Evolutionary conservation across 768 basidiomycete species (phyloP).

Genomic region (Russula ochroleuca): DNA sequence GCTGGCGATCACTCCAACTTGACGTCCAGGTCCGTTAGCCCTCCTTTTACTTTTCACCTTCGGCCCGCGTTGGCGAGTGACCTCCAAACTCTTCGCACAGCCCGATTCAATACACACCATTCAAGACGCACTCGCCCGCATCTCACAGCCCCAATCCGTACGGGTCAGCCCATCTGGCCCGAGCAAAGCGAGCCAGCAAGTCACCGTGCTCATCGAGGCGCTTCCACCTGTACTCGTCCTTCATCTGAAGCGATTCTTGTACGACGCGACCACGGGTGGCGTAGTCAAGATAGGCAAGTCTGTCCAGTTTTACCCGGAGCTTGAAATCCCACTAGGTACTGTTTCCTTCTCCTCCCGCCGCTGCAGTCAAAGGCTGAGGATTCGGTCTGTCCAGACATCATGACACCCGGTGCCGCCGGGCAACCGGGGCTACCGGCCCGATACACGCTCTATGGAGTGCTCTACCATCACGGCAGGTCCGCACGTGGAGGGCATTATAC

Average conservation of each 20-base stretch:
- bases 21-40: too few species aligned
- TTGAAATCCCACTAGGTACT: conserved; percentile 70
- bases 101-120: too few species aligned
- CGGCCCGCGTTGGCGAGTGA: neutral
- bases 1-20: conserved; percentile 87
- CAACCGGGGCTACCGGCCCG: conserved; percentile 54
- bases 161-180: conserved; percentile 50
- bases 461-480: conserved; percentile 90
- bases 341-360: neutral
- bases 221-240: conserved; percentile 81
- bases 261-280: conserved; percentile 67
- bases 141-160: conserved; percentile 76
- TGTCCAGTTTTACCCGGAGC: conserved; percentile 67
- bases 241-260: conserved; percentile 88
- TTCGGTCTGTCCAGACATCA: neutral
- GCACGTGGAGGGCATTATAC: conserved; percentile 96
- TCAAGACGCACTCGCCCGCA: conserved; percentile 77
- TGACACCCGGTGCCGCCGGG: conserved; percentile 30
- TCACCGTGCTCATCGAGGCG: conserved; percentile 61
- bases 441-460: conserved; percentile 82
- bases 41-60: neutral
- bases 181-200: conserved; percentile 67
- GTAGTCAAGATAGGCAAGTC: conserved; percentile 85
- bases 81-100: neutral
- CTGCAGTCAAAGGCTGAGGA: neutral